phyloP scores from a whole-genome alignment of 139 green algal species.

The Haematococcus lacustris region DNA sequence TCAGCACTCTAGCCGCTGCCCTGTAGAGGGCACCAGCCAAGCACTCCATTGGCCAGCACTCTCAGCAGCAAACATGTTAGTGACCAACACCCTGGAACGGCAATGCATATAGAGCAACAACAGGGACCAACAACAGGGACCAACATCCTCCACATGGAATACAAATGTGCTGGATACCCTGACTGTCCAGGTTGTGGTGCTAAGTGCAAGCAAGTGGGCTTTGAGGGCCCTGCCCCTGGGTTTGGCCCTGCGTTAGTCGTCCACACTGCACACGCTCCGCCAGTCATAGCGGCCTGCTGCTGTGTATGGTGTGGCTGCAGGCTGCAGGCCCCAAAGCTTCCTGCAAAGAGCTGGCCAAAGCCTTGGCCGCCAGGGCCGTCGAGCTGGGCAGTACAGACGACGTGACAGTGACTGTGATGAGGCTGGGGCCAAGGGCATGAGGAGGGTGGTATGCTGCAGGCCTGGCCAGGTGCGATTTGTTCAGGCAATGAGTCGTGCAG shows the following conservation, averaged over 20 bases:
- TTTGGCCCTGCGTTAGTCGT: no score
- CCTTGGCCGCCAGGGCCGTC: slow-evolving; percentile 39
- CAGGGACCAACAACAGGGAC: not conserved
- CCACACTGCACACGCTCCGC: no score
- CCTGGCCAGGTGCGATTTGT: no score
- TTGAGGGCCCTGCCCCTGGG: not conserved
- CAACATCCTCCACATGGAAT: not conserved
- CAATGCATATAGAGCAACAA: no score
- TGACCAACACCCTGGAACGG: no score
- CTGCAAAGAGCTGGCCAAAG: slow-evolving; percentile 15
- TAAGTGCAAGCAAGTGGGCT: not conserved
- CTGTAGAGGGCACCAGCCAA: not conserved
- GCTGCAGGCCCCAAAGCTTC: not conserved
- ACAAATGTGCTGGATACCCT: not conserved
- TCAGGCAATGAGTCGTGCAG: no score
- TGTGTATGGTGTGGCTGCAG: not conserved
- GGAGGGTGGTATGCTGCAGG: no score
- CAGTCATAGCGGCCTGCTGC: no score
- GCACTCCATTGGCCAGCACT: no score
- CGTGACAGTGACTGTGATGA: slow-evolving; percentile 33
- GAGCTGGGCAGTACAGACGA: slow-evolving; percentile 43
- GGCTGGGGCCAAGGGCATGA: no score
- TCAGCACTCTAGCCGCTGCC: not conserved
- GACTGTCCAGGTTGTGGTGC: not conserved
- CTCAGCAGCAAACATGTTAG: no score